Conservation (phyloP, 148 eudicot genomes). For the Simmondsia chinensis region DNA sequence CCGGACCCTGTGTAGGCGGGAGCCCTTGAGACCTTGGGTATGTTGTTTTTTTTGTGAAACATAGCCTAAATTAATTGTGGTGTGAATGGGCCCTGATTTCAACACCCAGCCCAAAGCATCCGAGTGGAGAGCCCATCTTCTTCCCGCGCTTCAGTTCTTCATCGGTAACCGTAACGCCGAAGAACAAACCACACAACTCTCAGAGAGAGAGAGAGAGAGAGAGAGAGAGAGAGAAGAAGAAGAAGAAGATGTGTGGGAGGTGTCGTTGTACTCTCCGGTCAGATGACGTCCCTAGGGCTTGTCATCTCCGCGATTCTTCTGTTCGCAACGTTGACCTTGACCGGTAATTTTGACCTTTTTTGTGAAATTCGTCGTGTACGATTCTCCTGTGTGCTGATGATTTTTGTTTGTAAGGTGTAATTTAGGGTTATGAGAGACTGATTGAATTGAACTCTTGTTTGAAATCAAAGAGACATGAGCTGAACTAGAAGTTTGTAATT, state of each 20-base stretch:
- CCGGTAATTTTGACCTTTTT: slow-evolving; percentile 28
- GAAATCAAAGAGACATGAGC: no score
- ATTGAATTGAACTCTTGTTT: no score
- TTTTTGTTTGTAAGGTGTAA: no score
- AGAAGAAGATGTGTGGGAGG: slow-evolving; percentile 56
- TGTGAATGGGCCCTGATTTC: no score
- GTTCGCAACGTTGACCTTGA: slow-evolving; percentile 51
- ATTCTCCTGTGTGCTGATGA: no score
- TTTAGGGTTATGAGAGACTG: no score
- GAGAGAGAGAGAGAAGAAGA: slow-evolving; percentile 4
- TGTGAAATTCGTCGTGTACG: neutral
- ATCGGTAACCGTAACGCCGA: slow-evolving; percentile 2
- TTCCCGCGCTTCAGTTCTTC: slow-evolving; percentile 17
- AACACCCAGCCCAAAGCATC: slow-evolving; percentile 2
- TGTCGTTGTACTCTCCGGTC: slow-evolving; percentile 61
- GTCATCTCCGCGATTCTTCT: slow-evolving; percentile 39
- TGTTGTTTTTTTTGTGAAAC: no score
- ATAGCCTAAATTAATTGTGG: no score
- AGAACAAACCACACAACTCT: slow-evolving; percentile 5
- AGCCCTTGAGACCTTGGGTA: no score
- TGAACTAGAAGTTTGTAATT: no score
- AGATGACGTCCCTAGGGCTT: slow-evolving; percentile 59
- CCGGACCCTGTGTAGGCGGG: no score
- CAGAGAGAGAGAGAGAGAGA: slow-evolving; percentile 11
- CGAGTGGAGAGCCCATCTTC: neutral